Percentiles rank a stretch among this genome's conserved stretches.
Conservation (phyloP, 2,329 filamentous ascomycete species). For the Dothiorella sarmentorum region DNA sequence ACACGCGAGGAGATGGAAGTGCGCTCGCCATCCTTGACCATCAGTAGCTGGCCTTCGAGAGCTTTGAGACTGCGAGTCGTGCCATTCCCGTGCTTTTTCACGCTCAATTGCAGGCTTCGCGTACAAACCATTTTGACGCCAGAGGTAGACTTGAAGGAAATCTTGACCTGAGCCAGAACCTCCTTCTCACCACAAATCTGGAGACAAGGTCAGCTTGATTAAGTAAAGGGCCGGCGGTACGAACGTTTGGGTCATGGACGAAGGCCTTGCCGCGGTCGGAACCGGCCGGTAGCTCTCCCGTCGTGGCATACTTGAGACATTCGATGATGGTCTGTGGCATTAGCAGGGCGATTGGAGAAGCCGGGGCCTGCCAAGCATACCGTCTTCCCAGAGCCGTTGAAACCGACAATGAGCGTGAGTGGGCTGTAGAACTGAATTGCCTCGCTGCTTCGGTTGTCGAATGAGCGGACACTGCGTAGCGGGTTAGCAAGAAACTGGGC, state of each 20-base stretch:
- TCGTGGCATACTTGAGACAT: constrained; percentile 96
- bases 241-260: constrained; percentile 90
- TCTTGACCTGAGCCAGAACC: constrained; percentile 84
- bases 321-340: constrained; percentile 84
- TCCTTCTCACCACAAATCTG: constrained; percentile 80
- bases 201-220: constrained; percentile 9
- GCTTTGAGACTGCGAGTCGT: constrained; percentile 70
- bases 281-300: constrained; percentile 88
- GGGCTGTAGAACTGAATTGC: constrained; percentile 86
- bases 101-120: constrained; percentile 77
- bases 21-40: constrained; percentile 75
- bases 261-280: constrained; percentile 84
- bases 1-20: constrained; percentile 75
- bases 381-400: constrained; percentile 97
- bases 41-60: constrained; percentile 73
- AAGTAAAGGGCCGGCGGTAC: neutral
- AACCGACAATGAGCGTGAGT: constrained; percentile 91
- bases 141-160: constrained; percentile 77
- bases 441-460: constrained; percentile 70
- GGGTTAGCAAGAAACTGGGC: neutral
- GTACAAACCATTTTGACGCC: constrained; percentile 78
- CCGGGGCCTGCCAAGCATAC: constrained; percentile 33
- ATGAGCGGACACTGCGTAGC: constrained; percentile 65
- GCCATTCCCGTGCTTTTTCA: constrained; percentile 63
- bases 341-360: constrained; percentile 6